Conservation (phyloP, 805 yeast genomes). For the Lipomyces kockii region DNA sequence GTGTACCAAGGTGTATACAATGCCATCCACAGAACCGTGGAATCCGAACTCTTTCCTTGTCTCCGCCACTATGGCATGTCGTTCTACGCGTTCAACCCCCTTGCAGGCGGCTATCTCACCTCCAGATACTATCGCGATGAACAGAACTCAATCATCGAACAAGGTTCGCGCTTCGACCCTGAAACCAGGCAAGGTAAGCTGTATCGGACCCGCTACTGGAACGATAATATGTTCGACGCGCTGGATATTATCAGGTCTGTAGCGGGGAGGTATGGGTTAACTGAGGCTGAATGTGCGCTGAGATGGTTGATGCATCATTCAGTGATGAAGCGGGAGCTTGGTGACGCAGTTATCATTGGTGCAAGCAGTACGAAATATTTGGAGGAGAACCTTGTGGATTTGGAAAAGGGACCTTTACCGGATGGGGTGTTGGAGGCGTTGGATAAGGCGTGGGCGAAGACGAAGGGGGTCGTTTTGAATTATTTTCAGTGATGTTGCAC, state of each 20-base stretch:
- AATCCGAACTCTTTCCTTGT: conserved; percentile 36
- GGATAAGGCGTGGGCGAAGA: conserved; percentile 38
- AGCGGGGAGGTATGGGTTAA: background rate
- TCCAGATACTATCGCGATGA: conserved; percentile 7
- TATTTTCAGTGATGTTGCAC: background rate
- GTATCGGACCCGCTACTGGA: conserved; percentile 9
- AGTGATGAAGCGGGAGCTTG: background rate
- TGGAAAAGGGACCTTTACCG: conserved; percentile 39
- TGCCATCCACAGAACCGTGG: conserved; percentile 36
- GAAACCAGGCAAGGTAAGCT: background rate
- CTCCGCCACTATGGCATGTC: conserved; percentile 35
- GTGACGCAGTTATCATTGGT: conserved; percentile 5
- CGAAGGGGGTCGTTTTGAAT: conserved; percentile 28
- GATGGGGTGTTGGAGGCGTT: conserved; percentile 34
- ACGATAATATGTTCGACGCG: conserved; percentile 2
- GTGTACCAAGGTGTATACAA: conserved; percentile 42
- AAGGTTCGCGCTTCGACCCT: conserved; percentile 14
- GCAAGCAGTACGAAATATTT: conserved; percentile 3
- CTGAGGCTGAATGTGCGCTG: conserved; percentile 6
- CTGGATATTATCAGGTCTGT: conserved; percentile 1
- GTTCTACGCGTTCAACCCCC: conserved; percentile 38
- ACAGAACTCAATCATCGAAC: background rate
- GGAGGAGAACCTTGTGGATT: conserved; percentile 5
- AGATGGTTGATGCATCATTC: conserved; percentile 8
- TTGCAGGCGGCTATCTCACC: conserved; percentile 13